Evolutionary conservation across 352 stramenopile genomes (phyloP), one percentile per base, ranked within the genome.

Genomic region (Phytophthora idaei): DNA sequence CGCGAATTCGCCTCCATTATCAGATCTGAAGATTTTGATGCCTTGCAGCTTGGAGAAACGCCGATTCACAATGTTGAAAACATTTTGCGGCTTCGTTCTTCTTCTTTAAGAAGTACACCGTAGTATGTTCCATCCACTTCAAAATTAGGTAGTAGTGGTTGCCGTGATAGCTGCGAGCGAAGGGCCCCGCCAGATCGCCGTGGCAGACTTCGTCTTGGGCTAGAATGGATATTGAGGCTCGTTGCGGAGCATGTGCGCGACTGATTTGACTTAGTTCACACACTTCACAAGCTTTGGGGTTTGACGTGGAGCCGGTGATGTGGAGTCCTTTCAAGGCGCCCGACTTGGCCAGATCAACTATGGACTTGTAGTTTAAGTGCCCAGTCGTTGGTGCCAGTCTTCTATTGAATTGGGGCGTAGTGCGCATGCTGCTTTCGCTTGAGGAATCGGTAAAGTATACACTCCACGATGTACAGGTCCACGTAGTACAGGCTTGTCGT

Each of bases 101-200:
- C 7, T 29, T 11, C 14, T 67, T 61, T 0, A 71, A 10, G 28
- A 67, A 62, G 10, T 57, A 67, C 0, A 57, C 34, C 8, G 48
- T 48, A 1, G 42, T 71, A 28, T 66, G 50, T 10, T 17, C 57
- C 31, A 42, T 57, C 49, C 64, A 67, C 9, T 66, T 62, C 1
- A 67, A 4, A 0, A 57, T 32, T 0, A 55, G 17, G 8, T 55
- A 55, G 4, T 67, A 71, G 7, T 15, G 7, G 9, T 71, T 66
- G 0, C 50, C 42, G 29, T 71, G 27, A 14, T 62, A 67, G 17
- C 64, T 71, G 1, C 44, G 10, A 1, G 39, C 2, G 5, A 57
- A 71, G 0, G 36, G 44, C 0, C n/a, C 61, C 1, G 46, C 53
- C 0, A 63, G 14, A 37, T 67, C 64, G 0, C 56, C 57, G 15